These are phyloP conservation scores for Candida glaebosa DNA, from an alignment of 805 yeast genomes.

Conservation along the genomic window DNA sequence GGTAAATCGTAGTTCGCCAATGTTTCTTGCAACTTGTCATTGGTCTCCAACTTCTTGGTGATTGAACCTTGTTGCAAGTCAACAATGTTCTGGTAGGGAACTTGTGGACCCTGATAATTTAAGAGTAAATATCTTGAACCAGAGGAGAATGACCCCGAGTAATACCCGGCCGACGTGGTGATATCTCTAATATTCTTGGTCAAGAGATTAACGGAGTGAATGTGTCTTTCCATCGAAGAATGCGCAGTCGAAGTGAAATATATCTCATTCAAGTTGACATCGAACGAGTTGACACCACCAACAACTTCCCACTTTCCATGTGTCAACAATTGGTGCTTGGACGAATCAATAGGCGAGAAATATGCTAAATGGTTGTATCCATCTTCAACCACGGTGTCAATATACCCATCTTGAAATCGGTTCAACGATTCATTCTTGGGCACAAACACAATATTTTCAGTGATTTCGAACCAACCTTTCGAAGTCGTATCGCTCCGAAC, in stretches of 20 bases:
- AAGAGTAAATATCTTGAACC: slow-evolving; percentile 73
- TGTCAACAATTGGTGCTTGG: slow-evolving; percentile 50
- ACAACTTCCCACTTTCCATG: slow-evolving; percentile 90
- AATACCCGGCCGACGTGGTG: slow-evolving; percentile 57
- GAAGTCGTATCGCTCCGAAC: slow-evolving; percentile 44
- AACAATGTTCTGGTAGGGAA: slow-evolving; percentile 75
- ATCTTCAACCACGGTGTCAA: slow-evolving; percentile 65
- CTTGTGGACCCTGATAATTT: slow-evolving; percentile 71
- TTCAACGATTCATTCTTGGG: slow-evolving; percentile 34
- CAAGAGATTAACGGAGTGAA: slow-evolving; percentile 62
- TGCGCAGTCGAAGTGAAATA: slow-evolving; percentile 72
- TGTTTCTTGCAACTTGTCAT: slow-evolving; percentile 37
- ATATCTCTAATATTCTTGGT: slow-evolving; percentile 39
- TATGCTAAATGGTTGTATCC: slow-evolving; percentile 80
- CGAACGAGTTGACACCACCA: slow-evolving; percentile 56
- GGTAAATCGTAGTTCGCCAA: slow-evolving; percentile 57
- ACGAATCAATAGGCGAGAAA: slow-evolving; percentile 61
- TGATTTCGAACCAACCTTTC: slow-evolving; percentile 60
- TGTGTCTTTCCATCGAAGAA: slow-evolving; percentile 79
- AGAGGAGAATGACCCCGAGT: slow-evolving; percentile 68
- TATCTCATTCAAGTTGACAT: slow-evolving; percentile 42
- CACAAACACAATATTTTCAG: slow-evolving; percentile 29
- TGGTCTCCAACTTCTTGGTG: slow-evolving; percentile 45
- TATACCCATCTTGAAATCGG: slow-evolving; percentile 56
- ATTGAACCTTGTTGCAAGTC: slow-evolving; percentile 29